A percentile compares a stretch with the other conserved stretches of the same genome.
phyloP scores from a whole-genome alignment of 345 rosid genomes.

The Melaleuca quinquenervia region DNA sequence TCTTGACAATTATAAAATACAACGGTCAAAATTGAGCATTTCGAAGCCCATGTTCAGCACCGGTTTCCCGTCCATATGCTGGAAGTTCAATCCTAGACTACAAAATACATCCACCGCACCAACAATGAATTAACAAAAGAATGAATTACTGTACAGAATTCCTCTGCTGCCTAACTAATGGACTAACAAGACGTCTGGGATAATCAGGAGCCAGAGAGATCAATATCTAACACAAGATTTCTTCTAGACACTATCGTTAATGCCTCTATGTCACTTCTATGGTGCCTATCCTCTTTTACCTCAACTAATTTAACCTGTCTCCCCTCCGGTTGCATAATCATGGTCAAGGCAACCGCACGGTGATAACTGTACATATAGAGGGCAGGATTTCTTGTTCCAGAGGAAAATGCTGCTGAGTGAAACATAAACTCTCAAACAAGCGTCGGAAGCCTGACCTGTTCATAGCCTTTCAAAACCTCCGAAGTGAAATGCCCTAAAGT shows the following conservation, averaged over 20 bases:
- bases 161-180: not conserved
- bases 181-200: not conserved
- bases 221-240: not conserved
- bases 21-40: not conserved
- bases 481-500: constrained; percentile 67
- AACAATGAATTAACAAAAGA: not conserved
- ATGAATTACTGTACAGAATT: not conserved
- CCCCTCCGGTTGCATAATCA: not conserved
- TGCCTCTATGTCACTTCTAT: not conserved
- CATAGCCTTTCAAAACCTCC: constrained; percentile 72
- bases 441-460: constrained; percentile 30
- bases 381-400: not conserved
- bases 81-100: not conserved
- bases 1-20: not conserved
- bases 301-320: not conserved
- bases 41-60: not conserved
- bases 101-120: not conserved
- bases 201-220: not conserved
- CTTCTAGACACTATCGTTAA: not conserved
- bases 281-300: not conserved
- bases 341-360: not conserved
- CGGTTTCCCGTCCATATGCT: not conserved
- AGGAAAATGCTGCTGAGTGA: not conserved
- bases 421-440: not conserved
- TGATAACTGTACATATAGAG: not conserved